Base-by-base conservation (phyloP, 2,329 filamentous ascomycete species). In the Acrodontium crateriforme region DNA sequence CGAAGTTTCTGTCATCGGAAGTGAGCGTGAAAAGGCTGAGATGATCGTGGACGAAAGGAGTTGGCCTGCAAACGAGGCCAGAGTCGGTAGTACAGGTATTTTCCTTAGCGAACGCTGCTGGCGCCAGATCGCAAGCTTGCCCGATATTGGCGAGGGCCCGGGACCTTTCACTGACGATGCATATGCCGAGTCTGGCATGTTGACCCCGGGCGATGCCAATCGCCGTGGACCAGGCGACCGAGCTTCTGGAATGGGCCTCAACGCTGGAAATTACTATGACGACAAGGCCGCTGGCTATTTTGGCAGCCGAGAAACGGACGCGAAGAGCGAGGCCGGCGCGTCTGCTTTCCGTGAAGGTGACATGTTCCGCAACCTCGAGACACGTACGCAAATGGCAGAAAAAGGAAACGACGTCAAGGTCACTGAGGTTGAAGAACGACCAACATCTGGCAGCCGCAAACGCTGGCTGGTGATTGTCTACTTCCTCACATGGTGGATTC, bases 331-430 rank as follows among this genome's bases (percentile, higher is more conserved):
- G 28, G 85, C 87, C 6, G 87, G 85, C 3, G 78, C 69, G 2
- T 94, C 87, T n/a, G 84, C 82, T 5, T 78, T 93, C 50, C 80
- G 85, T 25, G 80, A 71, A 29, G 85, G 89, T 6, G 89, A 98
- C 52, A 93, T 98, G 87, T 98, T 98, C 66, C 82, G 84, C 48
- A 93, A 94, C 46, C 66, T 95, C 6, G 87, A 95, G 42, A 94
- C 87, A 5, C 73, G 83, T 38, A 80, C 91, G 51, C 81, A 93
- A 50, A 83, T 98, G 71, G 82, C 87, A 0, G 87, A 95, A 57
- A 87, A 92, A 41, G 82, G 82, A 36, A 92, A 93, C 40, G 82
- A 92, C 41, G 83, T 87, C 55, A 74, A 81, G 10, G 71, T 94
- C 58, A 74, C 81, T 34, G 87, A 94, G 54, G 81, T 98, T 2